Conservation (phyloP, 345 rosid genomes). For the Bruguiera sexangula region DNA sequence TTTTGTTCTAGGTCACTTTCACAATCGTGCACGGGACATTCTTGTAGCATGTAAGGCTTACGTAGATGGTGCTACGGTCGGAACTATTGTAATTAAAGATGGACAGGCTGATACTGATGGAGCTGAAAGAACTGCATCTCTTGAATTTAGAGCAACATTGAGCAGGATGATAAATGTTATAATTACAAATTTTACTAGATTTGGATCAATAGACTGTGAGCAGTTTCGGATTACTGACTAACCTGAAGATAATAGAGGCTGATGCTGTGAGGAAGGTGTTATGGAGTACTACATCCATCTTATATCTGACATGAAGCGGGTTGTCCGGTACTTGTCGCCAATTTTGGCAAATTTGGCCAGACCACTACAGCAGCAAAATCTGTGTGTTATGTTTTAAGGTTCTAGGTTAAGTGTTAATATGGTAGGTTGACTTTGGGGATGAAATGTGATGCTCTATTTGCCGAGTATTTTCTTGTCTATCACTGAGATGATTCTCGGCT, state of each 20-base stretch:
- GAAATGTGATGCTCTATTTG: no score
- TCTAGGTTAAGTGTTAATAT: no score
- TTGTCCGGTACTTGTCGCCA: neutral
- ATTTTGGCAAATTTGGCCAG: slow-evolving; percentile 22
- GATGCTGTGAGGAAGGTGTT: neutral
- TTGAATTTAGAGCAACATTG: slow-evolving; percentile 23
- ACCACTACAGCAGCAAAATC: neutral
- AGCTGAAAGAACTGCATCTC: slow-evolving; percentile 19
- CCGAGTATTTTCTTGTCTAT: no score
- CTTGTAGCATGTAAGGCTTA: slow-evolving; percentile 48
- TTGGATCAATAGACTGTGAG: slow-evolving; percentile 37
- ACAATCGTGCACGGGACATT: slow-evolving; percentile 32
- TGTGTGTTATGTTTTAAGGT: no score
- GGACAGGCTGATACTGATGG: slow-evolving; percentile 23
- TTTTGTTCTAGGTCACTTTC: slow-evolving; percentile 42
- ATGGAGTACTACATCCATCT: neutral
- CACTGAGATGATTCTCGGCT: slow-evolving; percentile 5
- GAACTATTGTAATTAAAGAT: slow-evolving; percentile 23
- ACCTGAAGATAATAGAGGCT: neutral
- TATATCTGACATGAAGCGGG: neutral
- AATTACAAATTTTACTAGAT: slow-evolving; percentile 28
- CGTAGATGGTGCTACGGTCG: slow-evolving; percentile 39
- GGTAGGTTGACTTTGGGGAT: no score
- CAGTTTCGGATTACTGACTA: slow-evolving; percentile 20
- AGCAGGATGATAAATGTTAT: slow-evolving; percentile 29